These are phyloP conservation scores for Bipolaris oryzae DNA, from an alignment of 2,329 filamentous ascomycete species.

Conservation along the genomic window DNA sequence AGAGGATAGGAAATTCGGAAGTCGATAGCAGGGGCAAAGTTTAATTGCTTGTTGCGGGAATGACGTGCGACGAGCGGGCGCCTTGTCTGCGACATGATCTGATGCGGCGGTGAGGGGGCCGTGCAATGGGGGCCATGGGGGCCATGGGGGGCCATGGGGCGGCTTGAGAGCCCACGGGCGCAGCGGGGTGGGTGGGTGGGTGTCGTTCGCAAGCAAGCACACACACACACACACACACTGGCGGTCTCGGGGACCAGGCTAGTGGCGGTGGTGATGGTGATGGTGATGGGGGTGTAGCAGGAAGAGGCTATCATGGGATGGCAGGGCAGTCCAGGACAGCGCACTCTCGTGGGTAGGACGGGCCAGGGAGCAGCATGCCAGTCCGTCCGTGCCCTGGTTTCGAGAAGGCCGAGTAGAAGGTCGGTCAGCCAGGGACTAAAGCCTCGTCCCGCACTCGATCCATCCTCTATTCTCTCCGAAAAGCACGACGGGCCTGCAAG, in stretches of 20 bases:
- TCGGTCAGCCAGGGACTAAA: constrained; percentile 18
- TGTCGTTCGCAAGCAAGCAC: constrained; percentile 7
- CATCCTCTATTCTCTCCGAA: constrained; percentile 18
- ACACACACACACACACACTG: too few relatives aligned
- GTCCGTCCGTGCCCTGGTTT: constrained; percentile 16
- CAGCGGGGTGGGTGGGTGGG: constrained; percentile 2
- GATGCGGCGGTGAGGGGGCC: constrained; percentile 14
- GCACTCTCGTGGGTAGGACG: too few relatives aligned
- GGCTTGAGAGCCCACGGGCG: constrained; percentile 12
- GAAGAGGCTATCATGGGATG: too few relatives aligned
- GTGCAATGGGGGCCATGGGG: constrained; percentile 8
- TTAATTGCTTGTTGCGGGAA: constrained; percentile 10
- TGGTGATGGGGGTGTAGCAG: background rate
- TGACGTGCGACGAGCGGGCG: constrained; percentile 15
- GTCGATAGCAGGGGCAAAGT: constrained; percentile 1
- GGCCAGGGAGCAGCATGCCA: too few relatives aligned
- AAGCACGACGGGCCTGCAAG: constrained; percentile 10
- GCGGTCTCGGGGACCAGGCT: background rate
- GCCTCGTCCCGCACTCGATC: constrained; percentile 20
- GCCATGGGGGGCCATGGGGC: constrained; percentile 10
- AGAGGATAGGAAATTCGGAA: too few relatives aligned
- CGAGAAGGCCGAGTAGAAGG: constrained; percentile 17
- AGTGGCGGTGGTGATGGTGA: background rate
- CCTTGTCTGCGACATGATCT: constrained; percentile 20
- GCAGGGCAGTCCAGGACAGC: too few relatives aligned